These are phyloP conservation scores for Hyphopichia fennica DNA, from an alignment of 1,139 yeast genomes.

Conservation along the genomic window DNA sequence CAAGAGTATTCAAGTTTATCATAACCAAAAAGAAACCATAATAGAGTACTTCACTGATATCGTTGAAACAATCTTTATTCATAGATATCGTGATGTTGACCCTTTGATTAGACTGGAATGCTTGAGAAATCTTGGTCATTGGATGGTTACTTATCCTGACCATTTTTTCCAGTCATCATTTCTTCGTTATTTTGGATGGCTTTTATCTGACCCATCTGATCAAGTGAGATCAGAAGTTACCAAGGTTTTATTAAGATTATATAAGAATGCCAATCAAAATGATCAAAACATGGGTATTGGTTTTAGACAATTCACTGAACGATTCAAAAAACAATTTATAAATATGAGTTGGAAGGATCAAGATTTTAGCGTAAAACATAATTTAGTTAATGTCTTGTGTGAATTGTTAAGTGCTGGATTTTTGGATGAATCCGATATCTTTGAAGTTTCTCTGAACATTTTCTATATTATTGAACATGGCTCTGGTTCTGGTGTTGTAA, in stretches of 20 bases:
- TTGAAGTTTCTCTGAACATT: conserved; percentile 43
- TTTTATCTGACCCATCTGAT: conserved; percentile 67
- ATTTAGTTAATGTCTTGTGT: conserved; percentile 53
- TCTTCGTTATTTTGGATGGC: conserved; percentile 81
- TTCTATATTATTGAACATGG: conserved; percentile 34
- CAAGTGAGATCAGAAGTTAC: conserved; percentile 67
- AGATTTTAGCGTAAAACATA: conserved; percentile 47
- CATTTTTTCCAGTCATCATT: conserved; percentile 67
- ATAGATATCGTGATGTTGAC: conserved; percentile 81
- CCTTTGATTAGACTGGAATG: conserved; percentile 71
- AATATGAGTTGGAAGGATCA: conserved; percentile 49
- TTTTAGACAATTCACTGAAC: conserved; percentile 69
- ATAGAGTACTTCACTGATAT: conserved; percentile 64
- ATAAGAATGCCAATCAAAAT: conserved; percentile 25
- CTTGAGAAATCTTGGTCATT: conserved; percentile 55
- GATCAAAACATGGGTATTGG: conserved; percentile 34
- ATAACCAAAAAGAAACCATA: conserved; percentile 52
- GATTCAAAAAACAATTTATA: conserved; percentile 63
- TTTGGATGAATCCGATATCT: conserved; percentile 55
- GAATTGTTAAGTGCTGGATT: conserved; percentile 63
- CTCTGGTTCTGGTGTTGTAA: conserved; percentile 14
- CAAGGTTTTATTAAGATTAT: conserved; percentile 53
- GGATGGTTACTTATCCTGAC: conserved; percentile 74
- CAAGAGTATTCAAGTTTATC: conserved; percentile 47
- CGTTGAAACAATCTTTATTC: conserved; percentile 65